Percentiles rank a stretch among this genome's conserved stretches.
These are phyloP conservation scores for Ophiostoma montium DNA, from an alignment of 2,329 filamentous ascomycete species.

Conservation along the genomic window DNA sequence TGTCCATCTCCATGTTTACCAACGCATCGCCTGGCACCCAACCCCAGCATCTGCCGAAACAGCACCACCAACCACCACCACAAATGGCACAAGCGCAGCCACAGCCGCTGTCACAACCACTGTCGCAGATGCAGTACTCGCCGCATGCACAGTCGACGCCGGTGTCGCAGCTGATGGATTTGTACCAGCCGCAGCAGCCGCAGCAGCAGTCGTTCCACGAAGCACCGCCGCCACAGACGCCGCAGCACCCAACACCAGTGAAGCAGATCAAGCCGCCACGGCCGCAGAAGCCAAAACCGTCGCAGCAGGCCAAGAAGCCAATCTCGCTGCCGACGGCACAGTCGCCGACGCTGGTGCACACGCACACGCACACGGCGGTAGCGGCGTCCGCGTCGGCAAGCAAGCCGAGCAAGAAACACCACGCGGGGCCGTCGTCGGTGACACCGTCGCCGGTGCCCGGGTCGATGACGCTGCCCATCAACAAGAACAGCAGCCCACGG, in stretches of 20 bases:
- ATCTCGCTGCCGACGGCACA: conserved; percentile 6
- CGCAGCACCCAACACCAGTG: conserved; percentile 1
- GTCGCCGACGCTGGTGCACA: conserved; percentile 4
- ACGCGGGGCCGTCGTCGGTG: conserved; percentile 2
- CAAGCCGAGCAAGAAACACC: neutral
- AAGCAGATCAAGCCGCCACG: conserved; percentile 9
- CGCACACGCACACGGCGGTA: conserved; percentile 3
- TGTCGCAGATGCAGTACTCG: conserved; percentile 4
- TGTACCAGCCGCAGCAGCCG: neutral
- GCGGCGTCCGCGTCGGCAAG: conserved; percentile 4
- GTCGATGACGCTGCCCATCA: conserved; percentile 5
- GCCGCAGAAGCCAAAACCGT: conserved; percentile 5
- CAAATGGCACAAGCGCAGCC: conserved; percentile 14
- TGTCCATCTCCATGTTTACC: conserved; percentile 7
- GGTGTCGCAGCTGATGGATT: neutral
- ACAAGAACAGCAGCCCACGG: conserved; percentile 12
- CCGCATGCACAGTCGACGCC: conserved; percentile 9
- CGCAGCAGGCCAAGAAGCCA: conserved; percentile 8
- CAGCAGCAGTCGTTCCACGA: neutral
- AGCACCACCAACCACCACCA: conserved; percentile 13
- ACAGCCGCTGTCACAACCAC: conserved; percentile 10
- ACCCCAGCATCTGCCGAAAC: conserved; percentile 16
- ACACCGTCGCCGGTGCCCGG: conserved; percentile 11
- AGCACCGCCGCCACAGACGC: neutral
- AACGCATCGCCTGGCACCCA: conserved; percentile 10